Evolutionary conservation across 768 basidiomycete species (phyloP), one percentile per base, ranked within the genome.

Genomic region (Trametes elegans): DNA sequence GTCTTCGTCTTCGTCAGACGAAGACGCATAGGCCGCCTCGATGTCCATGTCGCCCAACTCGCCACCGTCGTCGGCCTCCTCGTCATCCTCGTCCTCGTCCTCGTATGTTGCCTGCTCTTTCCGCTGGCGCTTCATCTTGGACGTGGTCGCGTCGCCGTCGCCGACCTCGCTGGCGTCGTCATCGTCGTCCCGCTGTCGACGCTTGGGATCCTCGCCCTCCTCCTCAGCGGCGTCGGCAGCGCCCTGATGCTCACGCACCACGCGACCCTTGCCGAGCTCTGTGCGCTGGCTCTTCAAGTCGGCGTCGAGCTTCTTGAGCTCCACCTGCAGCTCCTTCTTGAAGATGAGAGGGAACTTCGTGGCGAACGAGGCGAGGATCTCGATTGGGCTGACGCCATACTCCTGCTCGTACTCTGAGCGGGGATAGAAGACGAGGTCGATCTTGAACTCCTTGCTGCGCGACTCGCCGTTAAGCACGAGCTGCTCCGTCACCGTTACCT

Each of bases 391-490:
- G 41, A 95, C 78, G 60, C 88, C 84, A 72, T 97, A 91, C 71
- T 96, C 94, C 34, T 83, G 74, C 46, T 75, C 69, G 67, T 94
- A 98, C 67, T 98, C 95, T 40, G 81, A 79, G 57, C 79, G 76
- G 1, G 94, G 93, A 74, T 91, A 98, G 73, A 99, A 90, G 41
- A 79, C 76, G 60, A 98, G 83, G 29, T 85, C 73, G 54, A 98
- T 81, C 2, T 79, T 85, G 76, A 94, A 96, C 41, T 84, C 79
- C 42, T 91, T 90, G 56, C 82, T 79, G 36, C 95, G 84, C 1
- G 85, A 78, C 42, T 82, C 78, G 44, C 82, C 82, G 57, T 86
- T 82, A 24, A 80, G 78, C 14, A 77, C 79, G 18, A 96, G 76
- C 31, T 79, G 77, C 69, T 99, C 95, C 45, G 80, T 87, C 13